phyloP scores from a whole-genome alignment of 176 grass and related monocot genomes.

The Zea mays region DNA sequence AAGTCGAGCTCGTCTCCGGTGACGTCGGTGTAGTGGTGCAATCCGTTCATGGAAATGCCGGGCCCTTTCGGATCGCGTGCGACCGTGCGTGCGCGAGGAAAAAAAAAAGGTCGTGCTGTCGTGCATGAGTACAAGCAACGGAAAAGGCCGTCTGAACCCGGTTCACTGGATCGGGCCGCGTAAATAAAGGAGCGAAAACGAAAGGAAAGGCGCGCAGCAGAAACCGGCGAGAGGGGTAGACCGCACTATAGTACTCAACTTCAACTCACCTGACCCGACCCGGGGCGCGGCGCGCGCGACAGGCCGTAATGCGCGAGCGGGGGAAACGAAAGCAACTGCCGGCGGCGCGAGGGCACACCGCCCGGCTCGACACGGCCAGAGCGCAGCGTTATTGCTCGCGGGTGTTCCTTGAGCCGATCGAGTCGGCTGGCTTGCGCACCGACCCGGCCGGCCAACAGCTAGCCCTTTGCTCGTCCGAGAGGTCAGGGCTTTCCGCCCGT shows the following conservation, averaged over 20 bases:
- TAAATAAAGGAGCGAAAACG: conserved; percentile 10
- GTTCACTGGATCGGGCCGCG: not conserved
- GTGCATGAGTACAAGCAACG: conserved; percentile 37
- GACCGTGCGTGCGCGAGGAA: not conserved
- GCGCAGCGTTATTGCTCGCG: not conserved
- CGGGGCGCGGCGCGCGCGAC: not conserved
- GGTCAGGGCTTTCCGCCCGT: conserved; percentile 3
- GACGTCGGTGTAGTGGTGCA: conserved; percentile 18
- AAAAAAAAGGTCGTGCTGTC: too few species aligned
- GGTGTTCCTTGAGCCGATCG: not conserved
- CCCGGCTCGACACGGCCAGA: not conserved
- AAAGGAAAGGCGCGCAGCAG: not conserved
- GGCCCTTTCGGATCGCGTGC: not conserved
- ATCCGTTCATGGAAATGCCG: conserved; percentile 20
- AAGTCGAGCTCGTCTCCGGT: not conserved
- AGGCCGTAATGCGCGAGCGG: conserved; percentile 30
- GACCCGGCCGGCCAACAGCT: not conserved
- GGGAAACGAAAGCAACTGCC: conserved; percentile 27
- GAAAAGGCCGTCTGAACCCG: conserved; percentile 51
- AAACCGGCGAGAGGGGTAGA: conserved; percentile 1
- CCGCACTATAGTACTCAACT: not conserved
- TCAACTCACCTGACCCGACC: not conserved
- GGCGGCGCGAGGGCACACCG: conserved; percentile 16
- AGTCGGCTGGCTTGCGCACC: not conserved
- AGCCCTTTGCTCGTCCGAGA: conserved; percentile 4